Evolutionary conservation across 371 early-diverging fungal species (phyloP).

Genomic region (Lichtheimia ramosa): DNA sequence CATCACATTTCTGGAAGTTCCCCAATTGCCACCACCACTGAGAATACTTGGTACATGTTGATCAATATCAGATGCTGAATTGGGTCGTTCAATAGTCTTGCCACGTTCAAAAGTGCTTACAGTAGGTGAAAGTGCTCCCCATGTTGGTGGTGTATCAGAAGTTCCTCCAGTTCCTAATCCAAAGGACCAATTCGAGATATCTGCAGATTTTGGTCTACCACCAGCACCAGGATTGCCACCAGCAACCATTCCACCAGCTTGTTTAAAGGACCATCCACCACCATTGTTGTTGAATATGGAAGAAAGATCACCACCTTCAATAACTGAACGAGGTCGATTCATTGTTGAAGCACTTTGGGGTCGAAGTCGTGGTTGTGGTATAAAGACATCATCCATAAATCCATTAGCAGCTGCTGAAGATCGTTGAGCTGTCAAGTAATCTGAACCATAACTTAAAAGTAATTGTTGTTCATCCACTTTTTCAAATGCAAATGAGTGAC

Average conservation of each 20-base stretch:
- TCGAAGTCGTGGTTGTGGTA: conserved; percentile 3
- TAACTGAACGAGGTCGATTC: conserved; percentile 47
- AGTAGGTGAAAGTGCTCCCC: conserved; percentile 45
- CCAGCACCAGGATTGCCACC: conserved; percentile 23
- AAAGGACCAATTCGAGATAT: conserved; percentile 46
- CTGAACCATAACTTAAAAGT: conserved; percentile 8
- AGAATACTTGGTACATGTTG: conserved; percentile 16
- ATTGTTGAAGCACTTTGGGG: conserved; percentile 1
- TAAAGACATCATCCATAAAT: too few relatives aligned
- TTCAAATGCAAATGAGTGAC: conserved; percentile 68
- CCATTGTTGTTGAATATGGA: conserved; percentile 37
- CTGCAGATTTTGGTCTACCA: conserved; percentile 61
- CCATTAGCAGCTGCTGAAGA: neutral
- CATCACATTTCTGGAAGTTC: conserved; percentile 10
- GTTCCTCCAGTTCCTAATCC: conserved; percentile 4
- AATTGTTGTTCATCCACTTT: conserved; percentile 47
- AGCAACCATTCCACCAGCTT: conserved; percentile 19
- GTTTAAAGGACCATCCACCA: neutral
- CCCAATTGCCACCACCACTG: conserved; percentile 3
- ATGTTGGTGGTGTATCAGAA: neutral
- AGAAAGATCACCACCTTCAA: conserved; percentile 45
- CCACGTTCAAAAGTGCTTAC: conserved; percentile 36
- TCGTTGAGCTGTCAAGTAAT: conserved; percentile 6
- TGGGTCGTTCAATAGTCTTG: conserved; percentile 48
- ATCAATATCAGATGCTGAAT: conserved; percentile 52